phyloP scores from a whole-genome alignment of 371 early-diverging fungal species.

The Batrachochytrium dendrobatidis region DNA sequence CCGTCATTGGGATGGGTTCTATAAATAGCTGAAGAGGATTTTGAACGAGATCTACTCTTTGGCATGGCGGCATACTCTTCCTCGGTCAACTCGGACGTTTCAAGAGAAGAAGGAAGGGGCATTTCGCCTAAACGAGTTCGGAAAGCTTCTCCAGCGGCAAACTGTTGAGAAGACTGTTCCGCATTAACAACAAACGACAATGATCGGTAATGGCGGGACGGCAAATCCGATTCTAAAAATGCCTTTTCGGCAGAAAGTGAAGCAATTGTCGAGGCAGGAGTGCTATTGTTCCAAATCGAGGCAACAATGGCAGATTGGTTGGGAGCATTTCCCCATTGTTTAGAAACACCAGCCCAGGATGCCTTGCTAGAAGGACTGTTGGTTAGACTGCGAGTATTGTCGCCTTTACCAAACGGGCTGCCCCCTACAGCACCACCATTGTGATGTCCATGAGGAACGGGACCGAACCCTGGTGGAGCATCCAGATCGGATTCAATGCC shows the following conservation, averaged over 20 bases:
- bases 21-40: slow-evolving; percentile 37
- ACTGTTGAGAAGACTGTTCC: neutral
- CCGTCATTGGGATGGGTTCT: slow-evolving; percentile 17
- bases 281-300: slow-evolving; percentile 16
- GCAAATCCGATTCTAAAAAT: slow-evolving; percentile 5
- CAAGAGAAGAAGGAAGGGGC: slow-evolving; percentile 11
- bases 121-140: neutral
- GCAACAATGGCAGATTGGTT: neutral
- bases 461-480: neutral
- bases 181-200: slow-evolving; percentile 25
- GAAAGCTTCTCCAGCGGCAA: neutral
- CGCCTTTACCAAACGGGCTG: too few relatives aligned
- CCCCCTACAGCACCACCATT: slow-evolving; percentile 9
- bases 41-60: slow-evolving; percentile 32
- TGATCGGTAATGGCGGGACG: slow-evolving; percentile 22
- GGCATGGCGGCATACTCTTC: slow-evolving; percentile 27
- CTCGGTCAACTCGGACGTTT: slow-evolving; percentile 18
- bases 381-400: slow-evolving; percentile 2
- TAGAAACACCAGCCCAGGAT: neutral
- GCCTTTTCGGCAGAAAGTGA: slow-evolving; percentile 2
- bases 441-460: slow-evolving; percentile 14
- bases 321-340: neutral
- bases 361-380: neutral
- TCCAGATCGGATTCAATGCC: neutral
- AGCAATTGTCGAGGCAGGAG: neutral